Base-by-base conservation (phyloP, 75 land plant species). In the Adiantum capillusveneris region DNA sequence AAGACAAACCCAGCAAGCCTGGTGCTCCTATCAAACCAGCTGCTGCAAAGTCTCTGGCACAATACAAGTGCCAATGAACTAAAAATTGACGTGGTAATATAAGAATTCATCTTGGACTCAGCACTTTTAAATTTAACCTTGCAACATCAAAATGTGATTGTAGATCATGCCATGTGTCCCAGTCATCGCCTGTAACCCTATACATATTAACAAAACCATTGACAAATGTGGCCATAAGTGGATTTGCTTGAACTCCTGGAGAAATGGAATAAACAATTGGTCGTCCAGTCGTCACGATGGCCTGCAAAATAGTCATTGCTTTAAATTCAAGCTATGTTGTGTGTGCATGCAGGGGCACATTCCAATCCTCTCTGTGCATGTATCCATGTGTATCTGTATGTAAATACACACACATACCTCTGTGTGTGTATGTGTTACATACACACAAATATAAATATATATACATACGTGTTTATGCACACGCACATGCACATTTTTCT, bases 1-100 rank as follows among this genome's bases (percentile, higher is more conserved):
- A 94, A 20, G 98, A 94, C 22, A 67, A 79, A 26, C 98, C 98
- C 28, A 45, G 37, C 65, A 80, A 61, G 24, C 90, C 84, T 18
- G 71, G 30, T 27, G 81, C 79, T 30, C 98, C 98, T 52, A 89
- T 75, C 66, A 86, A 61, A 63, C 72, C 73, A 29, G 87, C 66
- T 36, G 72, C 52, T 62, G 96, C 78, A 65, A 94, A 84, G 56
- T 81, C 96, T 62, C 98, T 94, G 63, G 13, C 3, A 53, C 18
- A 25, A 26, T 1, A 53, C 37, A 34, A 34, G 37, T 34, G 37
- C 9, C 7, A 9, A 5, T 5, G 3, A 9, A 9, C 37, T 34
- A 9, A 34, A 34, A 34, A 5, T 5, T 5, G 9, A 34, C 37
- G 9, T 3, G 37, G 3, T 34, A 34, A 5, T 9, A 34, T 5